Percentiles rank a stretch among this genome's conserved stretches.
phyloP scores from a whole-genome alignment of 805 yeast genomes.

The Starmerella riodocensis region DNA sequence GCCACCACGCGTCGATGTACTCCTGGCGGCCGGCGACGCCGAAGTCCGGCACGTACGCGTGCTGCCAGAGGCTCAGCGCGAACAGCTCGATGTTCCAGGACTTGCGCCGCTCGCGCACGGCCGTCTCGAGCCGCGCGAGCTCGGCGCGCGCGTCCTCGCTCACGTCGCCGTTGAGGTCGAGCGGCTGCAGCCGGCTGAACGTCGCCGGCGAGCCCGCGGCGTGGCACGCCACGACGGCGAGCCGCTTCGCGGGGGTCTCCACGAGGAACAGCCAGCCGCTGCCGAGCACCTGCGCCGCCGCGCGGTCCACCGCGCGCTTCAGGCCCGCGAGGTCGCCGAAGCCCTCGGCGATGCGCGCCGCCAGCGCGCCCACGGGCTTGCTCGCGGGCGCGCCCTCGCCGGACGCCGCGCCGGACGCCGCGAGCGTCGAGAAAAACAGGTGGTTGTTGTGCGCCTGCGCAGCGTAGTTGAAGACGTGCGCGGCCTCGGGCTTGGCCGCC shows the following conservation, averaged over 20 bases:
- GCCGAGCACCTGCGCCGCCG: slow-evolving; percentile 64
- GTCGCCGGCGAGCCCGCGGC: slow-evolving; percentile 77
- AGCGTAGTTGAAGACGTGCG: slow-evolving; percentile 71
- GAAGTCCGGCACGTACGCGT: slow-evolving; percentile 73
- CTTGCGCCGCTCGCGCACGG: slow-evolving; percentile 24
- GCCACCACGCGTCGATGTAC: slow-evolving; percentile 64
- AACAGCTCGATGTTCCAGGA: slow-evolving; percentile 47
- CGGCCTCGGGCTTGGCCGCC: slow-evolving; percentile 50
- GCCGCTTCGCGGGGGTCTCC: slow-evolving; percentile 37
- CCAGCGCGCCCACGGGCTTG: slow-evolving; percentile 19
- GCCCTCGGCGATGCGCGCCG: slow-evolving; percentile 38
- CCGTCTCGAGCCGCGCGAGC: slow-evolving; percentile 33
- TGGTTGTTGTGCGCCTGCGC: slow-evolving; percentile 90
- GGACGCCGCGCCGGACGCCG: slow-evolving; percentile 38
- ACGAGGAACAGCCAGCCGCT: slow-evolving; percentile 88
- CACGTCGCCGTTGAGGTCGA: slow-evolving; percentile 70
- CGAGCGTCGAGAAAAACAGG: slow-evolving; percentile 41
- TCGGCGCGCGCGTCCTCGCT: slow-evolving; percentile 38
- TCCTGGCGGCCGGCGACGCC: slow-evolving; percentile 60
- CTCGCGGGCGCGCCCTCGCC: slow-evolving; percentile 29
- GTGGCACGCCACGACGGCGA: slow-evolving; percentile 70
- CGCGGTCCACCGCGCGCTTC: slow-evolving; percentile 50
- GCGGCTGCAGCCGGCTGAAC: slow-evolving; percentile 42
- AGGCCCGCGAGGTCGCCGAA: slow-evolving; percentile 74
- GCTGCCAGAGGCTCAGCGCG: slow-evolving; percentile 76